Evolutionary conservation across 352 stramenopile species (phyloP), one percentile per base, ranked within the genome.

Genomic region (Achlya hypogyna): DNA sequence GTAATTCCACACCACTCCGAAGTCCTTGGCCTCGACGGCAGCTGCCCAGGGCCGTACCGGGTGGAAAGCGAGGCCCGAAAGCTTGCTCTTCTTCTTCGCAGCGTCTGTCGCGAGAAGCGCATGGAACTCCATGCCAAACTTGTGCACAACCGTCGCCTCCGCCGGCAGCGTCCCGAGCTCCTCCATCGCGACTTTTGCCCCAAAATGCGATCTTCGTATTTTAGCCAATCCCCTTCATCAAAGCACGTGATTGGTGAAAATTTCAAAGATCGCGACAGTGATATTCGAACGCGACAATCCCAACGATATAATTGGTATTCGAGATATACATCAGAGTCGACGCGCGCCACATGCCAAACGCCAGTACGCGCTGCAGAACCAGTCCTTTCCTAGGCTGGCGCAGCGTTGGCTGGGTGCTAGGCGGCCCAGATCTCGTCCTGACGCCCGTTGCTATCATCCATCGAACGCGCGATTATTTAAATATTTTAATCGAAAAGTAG

Each of bases 61-160:
- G 54, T 93, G 82, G 53, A 88, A 88, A 20, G 76, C 69, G 4
- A 77, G 74, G 29, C 89, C 81, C n/a, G 77, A 79, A 20, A 89
- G 74, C 22, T 81, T 80, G 58, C 79, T 88, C 25, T 76, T 72
- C 49, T 86, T 86, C 71, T 93, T 92, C n/a, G 87, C 81, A 16
- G 76, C 75, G 3, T 87, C 81, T 5, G 78, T 70, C 42, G 66
- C 49, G 43, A 89, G 66, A n/a, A 78, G 74, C 53, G 74, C 75
- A 45, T 82, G 51, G 16, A 90, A 64, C 63, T 88, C 80, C 52
- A 89, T 78, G 23, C 80, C 84, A 0, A 58, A 60, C 60, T 67
- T 67, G 23, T 67, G 45, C 6, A 67, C 43, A 12, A 58, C 18
- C 28, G 40, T 58, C 28, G 60, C 25, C 12, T 58, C 60, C 1